Base-by-base conservation (phyloP, 2,329 filamentous ascomycete species). In the Sphaerulina vaccinii region DNA sequence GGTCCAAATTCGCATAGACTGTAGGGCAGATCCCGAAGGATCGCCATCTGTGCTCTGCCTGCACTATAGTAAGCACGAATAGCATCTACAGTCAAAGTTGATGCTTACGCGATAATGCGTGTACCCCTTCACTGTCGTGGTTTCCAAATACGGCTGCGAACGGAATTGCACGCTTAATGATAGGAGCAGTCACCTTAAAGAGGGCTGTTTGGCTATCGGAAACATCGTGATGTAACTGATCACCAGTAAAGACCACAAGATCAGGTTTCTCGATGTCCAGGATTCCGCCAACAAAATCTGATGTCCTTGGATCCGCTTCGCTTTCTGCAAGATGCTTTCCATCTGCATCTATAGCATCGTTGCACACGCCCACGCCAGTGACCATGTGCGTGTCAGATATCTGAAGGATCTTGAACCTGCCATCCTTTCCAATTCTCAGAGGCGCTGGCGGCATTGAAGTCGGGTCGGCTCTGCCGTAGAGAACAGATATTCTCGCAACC, bases 201-300 rank as follows among this genome's bases (percentile, higher is more conserved):
- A 47, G 43, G 32, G 43, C 43, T 47, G 10, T 22, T 24, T 47
- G 5, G 21, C 10, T 37, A 38, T 47, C 32, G 18, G n/a, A n/a
- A 24, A 47, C 24, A 38, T 47, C 32, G 21, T 47, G 11, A 47
- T 47, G 11, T 47, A 47, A 36, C 43, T 47, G 11, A 47, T 47
- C 32, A 10, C 32, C 5, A 47, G 43, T 47, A 36, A 47, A 21
- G 10, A 47, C 43, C 37, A 47, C 18, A 38, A 44, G 41, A 35
- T 44, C 9, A 32, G 41, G 24, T 19, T 33, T 44, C 41, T 44
- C 15, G 9, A 18, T 35, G 11, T 44, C 41, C 15, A 44, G 32
- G 24, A 16, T 44, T 5, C 29, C 13, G n/a, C 19, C 9, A 35
- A 44, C 29, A 21, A 44, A 35, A 21, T 4, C 29, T 15, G 29